Evolutionary conservation across 176 grass and related monocot genomes (phyloP).

Genomic region (Tillandsia fasciculata): DNA sequence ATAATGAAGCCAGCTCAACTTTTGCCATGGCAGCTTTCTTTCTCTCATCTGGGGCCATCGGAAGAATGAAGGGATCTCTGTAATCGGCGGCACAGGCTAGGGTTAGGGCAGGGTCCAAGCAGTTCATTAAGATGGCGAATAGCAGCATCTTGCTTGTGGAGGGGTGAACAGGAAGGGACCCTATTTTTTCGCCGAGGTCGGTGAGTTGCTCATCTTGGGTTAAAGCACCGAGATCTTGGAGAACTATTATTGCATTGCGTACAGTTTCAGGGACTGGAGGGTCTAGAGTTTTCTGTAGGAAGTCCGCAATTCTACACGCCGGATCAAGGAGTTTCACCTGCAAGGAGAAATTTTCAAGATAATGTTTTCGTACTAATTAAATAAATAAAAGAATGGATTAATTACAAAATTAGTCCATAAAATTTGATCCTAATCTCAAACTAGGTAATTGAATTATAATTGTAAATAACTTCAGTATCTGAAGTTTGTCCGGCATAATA

Average conservation of each 20-base stretch:
- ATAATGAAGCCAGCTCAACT: constrained; percentile 80
- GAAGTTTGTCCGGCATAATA: no score
- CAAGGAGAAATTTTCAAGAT: constrained; percentile 22
- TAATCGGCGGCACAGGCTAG: constrained; percentile 76
- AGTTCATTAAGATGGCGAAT: constrained; percentile 92
- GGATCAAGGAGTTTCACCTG: constrained; percentile 90
- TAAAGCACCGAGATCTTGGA: constrained; percentile 87
- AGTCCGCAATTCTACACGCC: constrained; percentile 53
- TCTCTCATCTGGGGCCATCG: constrained; percentile 52
- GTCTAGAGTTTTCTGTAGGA: constrained; percentile 85
- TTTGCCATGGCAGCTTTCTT: constrained; percentile 52
- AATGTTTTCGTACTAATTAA: no score
- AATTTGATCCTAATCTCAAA: no score
- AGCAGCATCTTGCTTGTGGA: constrained; percentile 94
- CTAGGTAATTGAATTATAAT: no score
- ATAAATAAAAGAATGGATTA: not conserved
- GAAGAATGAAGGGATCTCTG: constrained; percentile 71
- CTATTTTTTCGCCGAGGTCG: constrained; percentile 72
- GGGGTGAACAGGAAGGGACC: constrained; percentile 86
- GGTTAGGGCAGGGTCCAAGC: constrained; percentile 84
- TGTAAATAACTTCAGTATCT: no score
- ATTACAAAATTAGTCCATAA: no score
- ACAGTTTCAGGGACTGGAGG: constrained; percentile 71
- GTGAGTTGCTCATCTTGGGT: constrained; percentile 68
- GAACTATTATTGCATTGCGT: constrained; percentile 62